Evolutionary conservation across 73 alveolate genomes (phyloP).

Genomic region (Paramecium primaurelia): DNA sequence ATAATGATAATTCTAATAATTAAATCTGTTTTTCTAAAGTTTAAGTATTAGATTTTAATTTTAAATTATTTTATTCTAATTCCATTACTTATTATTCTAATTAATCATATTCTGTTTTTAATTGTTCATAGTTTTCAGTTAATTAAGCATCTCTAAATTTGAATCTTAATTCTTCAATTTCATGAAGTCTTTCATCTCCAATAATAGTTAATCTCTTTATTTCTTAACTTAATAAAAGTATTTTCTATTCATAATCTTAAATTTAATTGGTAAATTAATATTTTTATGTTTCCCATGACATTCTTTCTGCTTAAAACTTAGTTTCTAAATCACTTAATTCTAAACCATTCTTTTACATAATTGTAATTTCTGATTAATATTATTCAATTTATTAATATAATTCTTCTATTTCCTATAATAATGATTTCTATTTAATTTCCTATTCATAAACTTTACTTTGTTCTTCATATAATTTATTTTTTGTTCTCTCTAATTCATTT

Average conservation of each 20-base stretch:
- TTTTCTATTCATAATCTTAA: neutral
- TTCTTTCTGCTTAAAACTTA: slow-evolving; percentile 38
- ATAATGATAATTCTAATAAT: neutral
- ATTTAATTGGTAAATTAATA: neutral
- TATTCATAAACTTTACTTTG: neutral
- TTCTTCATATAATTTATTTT: neutral
- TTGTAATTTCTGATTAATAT: neutral
- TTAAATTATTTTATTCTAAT: neutral
- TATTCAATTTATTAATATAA: neutral
- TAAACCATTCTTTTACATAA: neutral
- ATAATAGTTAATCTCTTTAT: neutral
- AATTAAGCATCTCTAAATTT: neutral
- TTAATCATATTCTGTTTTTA: neutral
- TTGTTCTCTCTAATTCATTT: neutral
- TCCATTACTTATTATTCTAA: neutral
- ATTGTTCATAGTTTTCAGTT: neutral
- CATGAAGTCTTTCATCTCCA: slow-evolving; percentile 15
- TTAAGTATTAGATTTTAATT: neutral
- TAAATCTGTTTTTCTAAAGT: neutral
- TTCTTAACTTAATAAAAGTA: neutral
- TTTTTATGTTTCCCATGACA: slow-evolving; percentile 21
- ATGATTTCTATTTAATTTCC: neutral
- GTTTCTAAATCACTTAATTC: slow-evolving; percentile 20
- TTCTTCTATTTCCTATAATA: neutral
- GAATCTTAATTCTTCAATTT: neutral